These are phyloP conservation scores for Thermothielavioides terrestris DNA, from an alignment of 495 filamentous ascomycete genomes.

Conservation along the genomic window DNA sequence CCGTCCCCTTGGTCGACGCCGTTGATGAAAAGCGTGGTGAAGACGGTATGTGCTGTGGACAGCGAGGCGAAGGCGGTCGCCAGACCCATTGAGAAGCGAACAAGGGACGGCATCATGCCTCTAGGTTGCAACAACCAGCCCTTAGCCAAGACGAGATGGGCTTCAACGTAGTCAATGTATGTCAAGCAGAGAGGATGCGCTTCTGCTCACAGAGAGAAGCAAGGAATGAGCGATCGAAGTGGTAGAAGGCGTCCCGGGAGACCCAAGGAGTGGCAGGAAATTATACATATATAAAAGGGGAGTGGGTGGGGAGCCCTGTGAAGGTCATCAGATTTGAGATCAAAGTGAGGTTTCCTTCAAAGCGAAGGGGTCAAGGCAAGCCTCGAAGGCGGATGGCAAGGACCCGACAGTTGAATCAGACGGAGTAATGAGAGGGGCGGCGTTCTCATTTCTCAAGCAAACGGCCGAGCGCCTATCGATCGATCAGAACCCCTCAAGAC, in stretches of 20 bases:
- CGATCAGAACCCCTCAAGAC: neutral
- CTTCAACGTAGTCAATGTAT: neutral
- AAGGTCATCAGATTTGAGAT: neutral
- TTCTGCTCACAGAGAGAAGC: neutral
- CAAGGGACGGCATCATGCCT: conserved; percentile 19
- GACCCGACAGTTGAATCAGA: neutral
- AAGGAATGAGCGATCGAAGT: neutral
- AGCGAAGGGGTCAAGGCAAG: neutral
- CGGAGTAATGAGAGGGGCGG: neutral
- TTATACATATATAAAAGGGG: neutral
- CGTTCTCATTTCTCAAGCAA: neutral
- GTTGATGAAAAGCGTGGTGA: conserved; percentile 59
- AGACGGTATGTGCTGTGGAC: conserved; percentile 51
- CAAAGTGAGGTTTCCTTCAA: neutral
- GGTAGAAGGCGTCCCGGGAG: neutral
- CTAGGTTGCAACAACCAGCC: conserved; percentile 3
- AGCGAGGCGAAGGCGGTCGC: conserved; percentile 23
- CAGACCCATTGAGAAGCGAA: conserved; percentile 20
- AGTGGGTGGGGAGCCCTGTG: neutral
- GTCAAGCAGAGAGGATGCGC: neutral
- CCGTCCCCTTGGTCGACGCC: conserved; percentile 58
- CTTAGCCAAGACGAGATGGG: neutral
- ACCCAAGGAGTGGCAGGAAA: conserved; percentile 1
- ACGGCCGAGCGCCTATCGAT: neutral
- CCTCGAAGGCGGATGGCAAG: neutral